Evolutionary conservation across 140 eudicot genomes (phyloP), one percentile per base, ranked within the genome.

Genomic region (Anethum foeniculum): DNA sequence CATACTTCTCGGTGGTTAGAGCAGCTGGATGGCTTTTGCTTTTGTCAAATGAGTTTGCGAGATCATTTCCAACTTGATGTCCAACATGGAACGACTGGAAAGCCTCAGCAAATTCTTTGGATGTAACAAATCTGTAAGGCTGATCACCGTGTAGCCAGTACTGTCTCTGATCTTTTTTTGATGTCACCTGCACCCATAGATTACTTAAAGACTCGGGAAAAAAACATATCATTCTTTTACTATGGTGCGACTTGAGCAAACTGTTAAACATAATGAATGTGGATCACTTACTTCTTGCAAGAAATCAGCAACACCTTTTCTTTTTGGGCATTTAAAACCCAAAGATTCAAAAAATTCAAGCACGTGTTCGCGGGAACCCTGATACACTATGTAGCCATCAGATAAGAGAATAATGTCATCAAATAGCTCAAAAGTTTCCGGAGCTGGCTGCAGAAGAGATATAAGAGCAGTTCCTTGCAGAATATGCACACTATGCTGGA

Each of bases 361-460:
- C 75, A 91, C 95, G 41, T 86, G 21, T 43, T 90, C 96, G 80
- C 98, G 88, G 1, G 97, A 92, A 71, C 98, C 98, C 56, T 93
- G 95, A 69, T 93, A 93, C 6, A 93, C 92, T 23, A 90, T 86
- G 80, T 81, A 65, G 14, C 98, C 97, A 54, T 93, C 98, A 0
- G 93, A 85, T 77, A 93, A 36, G 69, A 93, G 90, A 71, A 93
- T 86, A 11, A 93, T 90, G 79, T 93, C 98, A 65, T 93, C 98
- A 41, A 93, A 93, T 65, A 93, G 79, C 41, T 89, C 88, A 28
- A 89, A 93, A 2, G 98, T 93, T 67, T 93, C 98, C 2, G 97
- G 98, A 46, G 93, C 98, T 0, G 98, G 98, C 83, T 93, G 97
- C 54, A 91, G 89, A 68, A 91, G 95, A 16, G 98, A 93, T 75